Evolutionary conservation across 768 basidiomycete genomes (phyloP), one percentile per base, ranked within the genome.

Genomic region (Termitomyces sp.): DNA sequence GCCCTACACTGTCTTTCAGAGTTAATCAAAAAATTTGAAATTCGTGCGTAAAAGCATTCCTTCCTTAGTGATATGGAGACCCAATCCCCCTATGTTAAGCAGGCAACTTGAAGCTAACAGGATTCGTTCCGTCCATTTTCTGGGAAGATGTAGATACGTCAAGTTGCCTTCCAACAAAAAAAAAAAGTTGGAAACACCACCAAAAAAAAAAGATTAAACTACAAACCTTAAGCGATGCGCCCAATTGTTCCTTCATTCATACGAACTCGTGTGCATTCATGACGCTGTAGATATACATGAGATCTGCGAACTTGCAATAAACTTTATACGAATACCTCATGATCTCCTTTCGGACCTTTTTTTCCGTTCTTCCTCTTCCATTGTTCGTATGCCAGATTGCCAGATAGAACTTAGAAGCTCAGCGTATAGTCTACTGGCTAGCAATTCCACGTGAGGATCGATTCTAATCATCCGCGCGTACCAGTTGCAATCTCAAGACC

Each of bases 251-350:
- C 6, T 43, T 32, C 42, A 34, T 56, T 43, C 55, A 56, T 43
- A 32, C 45, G 14, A 10, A 54, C 52, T 38, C 52, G 10, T 38
- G 25, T 54, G 37, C 55, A 56, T 56, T 56, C 55, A 56, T 56
- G 31, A 20, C 31, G 32, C 0, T 56, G 54, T 32, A 31, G 17
- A 42, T 15, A 34, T 34, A 42, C 40, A 42, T 42, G 40, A 42
- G 29, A 29, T 55, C 1, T 43, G 10, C 10, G 11, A 54, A 42
- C 15, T 9, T 15, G 38, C 40, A 42, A 6, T 0, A 12, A 10
- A 32, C 31, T 56, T 34, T 10, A 31, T 20, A 20, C n/a, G 17
- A 56, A 42, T 20, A 20, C 25, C 54, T 20, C 42, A 31, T 56
- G 55, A 56, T 45, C 55, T 43, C 31, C 17, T 40, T 17, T 12